These are phyloP conservation scores for Babesia ovata DNA, from an alignment of 169 alveolate genomes.

Conservation along the genomic window DNA sequence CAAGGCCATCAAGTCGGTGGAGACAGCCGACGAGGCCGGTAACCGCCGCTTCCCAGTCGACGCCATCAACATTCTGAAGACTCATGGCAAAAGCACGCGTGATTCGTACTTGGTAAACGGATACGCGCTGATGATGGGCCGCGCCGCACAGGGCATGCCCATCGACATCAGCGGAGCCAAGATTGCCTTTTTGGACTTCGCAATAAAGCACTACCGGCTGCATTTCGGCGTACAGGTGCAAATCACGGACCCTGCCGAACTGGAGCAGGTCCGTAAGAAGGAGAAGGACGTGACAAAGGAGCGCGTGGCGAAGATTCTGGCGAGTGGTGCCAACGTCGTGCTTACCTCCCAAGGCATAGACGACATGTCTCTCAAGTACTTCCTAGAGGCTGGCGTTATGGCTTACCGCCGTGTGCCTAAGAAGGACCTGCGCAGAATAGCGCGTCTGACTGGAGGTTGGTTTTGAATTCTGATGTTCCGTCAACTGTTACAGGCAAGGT, in stretches of 20 bases:
- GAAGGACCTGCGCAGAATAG: constrained; percentile 93
- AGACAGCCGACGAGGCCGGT: constrained; percentile 82
- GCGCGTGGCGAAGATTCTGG: constrained; percentile 92
- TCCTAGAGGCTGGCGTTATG: constrained; percentile 96
- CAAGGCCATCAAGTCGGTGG: constrained; percentile 91
- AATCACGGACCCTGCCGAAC: constrained; percentile 94
- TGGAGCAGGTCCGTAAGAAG: constrained; percentile 92
- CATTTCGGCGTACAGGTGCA: constrained; percentile 94
- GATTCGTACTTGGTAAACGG: constrained; percentile 92
- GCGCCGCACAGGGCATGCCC: constrained; percentile 97
- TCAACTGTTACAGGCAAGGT: constrained; percentile 64
- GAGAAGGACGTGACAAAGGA: constrained; percentile 97
- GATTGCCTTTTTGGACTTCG: constrained; percentile 97
- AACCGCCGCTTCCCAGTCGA: constrained; percentile 94
- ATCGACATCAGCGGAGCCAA: constrained; percentile 90
- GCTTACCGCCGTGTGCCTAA: constrained; percentile 97
- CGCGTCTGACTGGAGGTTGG: constrained; percentile 92
- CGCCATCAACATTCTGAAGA: constrained; percentile 91
- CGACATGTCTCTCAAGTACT: constrained; percentile 97
- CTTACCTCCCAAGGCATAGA: constrained; percentile 97
- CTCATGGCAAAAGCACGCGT: constrained; percentile 93
- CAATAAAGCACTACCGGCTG: constrained; percentile 93
- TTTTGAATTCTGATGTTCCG: not conserved
- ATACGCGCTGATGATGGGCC: constrained; percentile 90
- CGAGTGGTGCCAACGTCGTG: constrained; percentile 98